phyloP scores from a whole-genome alignment of 768 basidiomycete species.

The Dentipellis sp. region DNA sequence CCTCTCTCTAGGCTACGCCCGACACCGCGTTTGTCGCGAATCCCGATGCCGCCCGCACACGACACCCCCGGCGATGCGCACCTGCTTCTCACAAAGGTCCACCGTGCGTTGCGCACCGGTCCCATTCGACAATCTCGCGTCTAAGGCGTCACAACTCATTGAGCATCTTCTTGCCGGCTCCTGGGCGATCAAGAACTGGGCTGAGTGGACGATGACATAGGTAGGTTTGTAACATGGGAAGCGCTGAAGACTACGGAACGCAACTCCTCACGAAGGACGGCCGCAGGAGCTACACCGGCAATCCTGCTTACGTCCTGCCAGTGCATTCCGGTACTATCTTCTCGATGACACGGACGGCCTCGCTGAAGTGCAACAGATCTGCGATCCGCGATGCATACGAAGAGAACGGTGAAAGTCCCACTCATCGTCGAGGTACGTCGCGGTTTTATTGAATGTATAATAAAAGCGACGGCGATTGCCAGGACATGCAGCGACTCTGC shows the following conservation, averaged over 20 bases:
- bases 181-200: constrained; percentile 42
- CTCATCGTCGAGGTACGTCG: constrained; percentile 53
- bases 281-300: constrained; percentile 40
- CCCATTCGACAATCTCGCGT: constrained; percentile 55
- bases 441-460: no score
- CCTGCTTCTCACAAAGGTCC: constrained; percentile 43
- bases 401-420: constrained; percentile 63
- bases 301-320: constrained; percentile 50
- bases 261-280: constrained; percentile 51
- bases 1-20: no score
- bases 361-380: constrained; percentile 33
- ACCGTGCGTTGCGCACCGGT: constrained; percentile 28
- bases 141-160: constrained; percentile 57
- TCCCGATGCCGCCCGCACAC: constrained; percentile 2
- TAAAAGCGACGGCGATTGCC: constrained; percentile 1
- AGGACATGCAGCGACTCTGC: neutral
- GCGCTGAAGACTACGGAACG: constrained; percentile 39
- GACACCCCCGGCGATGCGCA: constrained; percentile 67
- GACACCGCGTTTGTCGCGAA: no score
- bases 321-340: constrained; percentile 60
- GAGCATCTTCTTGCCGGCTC: constrained; percentile 47
- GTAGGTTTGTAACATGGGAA: constrained; percentile 42
- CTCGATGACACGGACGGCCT: constrained; percentile 40
- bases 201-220: constrained; percentile 25
- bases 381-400: constrained; percentile 42